Base-by-base conservation (phyloP, 768 basidiomycete species). In the Panaeolus cyanescens region DNA sequence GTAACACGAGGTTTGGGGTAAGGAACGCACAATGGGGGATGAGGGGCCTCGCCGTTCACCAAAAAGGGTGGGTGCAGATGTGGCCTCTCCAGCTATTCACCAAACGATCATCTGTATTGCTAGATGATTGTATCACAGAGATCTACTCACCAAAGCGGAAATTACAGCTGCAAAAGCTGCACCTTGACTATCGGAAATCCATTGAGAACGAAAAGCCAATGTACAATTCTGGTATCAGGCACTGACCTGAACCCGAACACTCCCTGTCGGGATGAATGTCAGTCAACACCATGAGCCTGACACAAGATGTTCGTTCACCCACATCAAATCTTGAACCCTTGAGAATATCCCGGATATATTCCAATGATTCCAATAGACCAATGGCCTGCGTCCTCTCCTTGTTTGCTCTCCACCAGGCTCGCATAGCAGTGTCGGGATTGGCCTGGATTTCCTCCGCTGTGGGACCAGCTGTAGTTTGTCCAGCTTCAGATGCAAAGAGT, bases 161-260 rank as follows among this genome's bases (percentile, higher is more conserved):
- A 93, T 77, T 33, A 93, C 68, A 8, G 84, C 88, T 32, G 90
- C 93, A 74, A 93, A 80, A 4, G 84, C 85, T 15, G 90, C 92
- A 15, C 92, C 92, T 75, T 95, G 93, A 62, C 90, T 91, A 63
- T 55, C 32, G 59, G 30, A 34, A 31, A 62, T 28, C 7, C 45
- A 50, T 25, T 50, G 45, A 39, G 36, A 30, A 59, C n/a, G n/a
- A n/a, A n/a, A n/a, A n/a, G n/a, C n/a, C n/a, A 68, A 32, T 56
- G 31, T 15, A 32, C 30, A 34, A 63, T 40, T 12, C 8, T 28
- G 36, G 4, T 12, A 45, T 40, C 6, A 37, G 37, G 12, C 25
- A 30, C 61, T 60, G 73, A 87, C 89, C 91, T 92, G 70, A 93
- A 93, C 5, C 92, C 92, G 67, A 93, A 82, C 7, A 93, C 83